Percentiles rank a stretch among this genome's conserved stretches.
Evolutionary conservation across 352 stramenopile genomes (phyloP).

Genomic region (Phytophthora citrophthora): DNA sequence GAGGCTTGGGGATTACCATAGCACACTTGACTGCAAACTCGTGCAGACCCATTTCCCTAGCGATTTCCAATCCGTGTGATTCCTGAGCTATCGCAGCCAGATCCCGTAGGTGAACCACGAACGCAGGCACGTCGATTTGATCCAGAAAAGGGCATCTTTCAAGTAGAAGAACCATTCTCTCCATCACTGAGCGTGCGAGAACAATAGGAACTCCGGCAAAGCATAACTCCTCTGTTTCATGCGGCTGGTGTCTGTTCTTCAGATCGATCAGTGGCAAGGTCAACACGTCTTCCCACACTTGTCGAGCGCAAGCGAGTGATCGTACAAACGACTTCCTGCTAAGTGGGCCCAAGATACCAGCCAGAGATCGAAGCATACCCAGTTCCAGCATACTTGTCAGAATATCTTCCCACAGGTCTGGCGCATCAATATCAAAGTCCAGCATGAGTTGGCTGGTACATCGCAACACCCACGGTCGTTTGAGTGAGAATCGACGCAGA

Average conservation of each 20-base stretch:
- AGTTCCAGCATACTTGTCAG: constrained; percentile 49
- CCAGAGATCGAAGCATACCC: constrained; percentile 57
- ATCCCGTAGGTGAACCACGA: constrained; percentile 59
- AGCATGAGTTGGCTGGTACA: constrained; percentile 55
- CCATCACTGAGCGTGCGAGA: constrained; percentile 29
- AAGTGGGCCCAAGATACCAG: constrained; percentile 40
- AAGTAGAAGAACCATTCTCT: constrained; percentile 46
- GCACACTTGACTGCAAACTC: constrained; percentile 55
- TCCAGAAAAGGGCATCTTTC: constrained; percentile 70
- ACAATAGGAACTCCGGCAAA: constrained; percentile 32
- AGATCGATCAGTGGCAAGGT: constrained; percentile 18
- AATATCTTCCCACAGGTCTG: constrained; percentile 56
- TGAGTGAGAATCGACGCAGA: constrained; percentile 41
- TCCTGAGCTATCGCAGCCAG: constrained; percentile 36
- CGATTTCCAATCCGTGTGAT: constrained; percentile 12
- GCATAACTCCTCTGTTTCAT: not conserved
- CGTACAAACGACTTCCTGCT: constrained; percentile 46
- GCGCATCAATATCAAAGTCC: constrained; percentile 52
- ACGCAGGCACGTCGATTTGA: constrained; percentile 52
- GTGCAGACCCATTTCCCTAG: constrained; percentile 39
- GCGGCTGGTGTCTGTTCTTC: constrained; percentile 14
- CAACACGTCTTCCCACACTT: constrained; percentile 55
- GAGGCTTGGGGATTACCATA: constrained; percentile 50
- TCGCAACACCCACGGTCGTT: constrained; percentile 44
- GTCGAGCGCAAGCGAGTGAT: constrained; percentile 32